Evolutionary conservation across 2,329 filamentous ascomycete species (phyloP).

Genomic region (Dothideomycetes sp.): DNA sequence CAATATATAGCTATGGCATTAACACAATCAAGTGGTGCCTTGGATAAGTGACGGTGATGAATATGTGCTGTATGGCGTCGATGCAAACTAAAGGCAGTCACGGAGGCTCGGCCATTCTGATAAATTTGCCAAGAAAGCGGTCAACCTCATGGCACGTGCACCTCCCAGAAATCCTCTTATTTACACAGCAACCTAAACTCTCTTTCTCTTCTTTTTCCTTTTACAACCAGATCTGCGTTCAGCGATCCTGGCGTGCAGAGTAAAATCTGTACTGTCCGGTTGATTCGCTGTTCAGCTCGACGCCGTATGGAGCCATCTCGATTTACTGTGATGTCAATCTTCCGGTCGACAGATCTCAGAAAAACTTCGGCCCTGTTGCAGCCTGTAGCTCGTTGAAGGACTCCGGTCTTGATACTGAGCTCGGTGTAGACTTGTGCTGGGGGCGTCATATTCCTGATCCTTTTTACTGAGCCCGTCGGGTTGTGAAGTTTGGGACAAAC

Average conservation of each 20-base stretch:
- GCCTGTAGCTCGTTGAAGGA: slow-evolving; percentile 58
- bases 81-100: too few species aligned
- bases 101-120: slow-evolving; percentile 2
- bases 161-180: slow-evolving; percentile 3
- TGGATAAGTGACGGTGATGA: neutral
- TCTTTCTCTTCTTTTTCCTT: slow-evolving; percentile 27
- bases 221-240: slow-evolving; percentile 69
- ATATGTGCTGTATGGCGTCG: too few species aligned
- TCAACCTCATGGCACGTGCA: slow-evolving; percentile 1
- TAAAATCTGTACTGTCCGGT: slow-evolving; percentile 52
- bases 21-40: neutral
- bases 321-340: slow-evolving; percentile 62
- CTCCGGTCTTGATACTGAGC: too few species aligned
- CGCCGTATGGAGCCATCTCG: slow-evolving; percentile 73
- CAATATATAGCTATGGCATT: neutral
- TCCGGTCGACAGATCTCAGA: slow-evolving; percentile 97
- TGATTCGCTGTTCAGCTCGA: slow-evolving; percentile 79
- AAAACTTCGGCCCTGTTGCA: slow-evolving; percentile 42
- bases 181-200: slow-evolving; percentile 6
- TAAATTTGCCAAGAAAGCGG: slow-evolving; percentile 3
- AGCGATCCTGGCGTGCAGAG: slow-evolving; percentile 54
- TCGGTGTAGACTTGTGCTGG: slow-evolving; percentile 46
- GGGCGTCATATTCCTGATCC: slow-evolving; percentile 81
- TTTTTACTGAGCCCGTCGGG: slow-evolving; percentile 85
- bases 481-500: slow-evolving; percentile 82